Evolutionary conservation across 2,329 filamentous ascomycete species (phyloP), one percentile per base, ranked within the genome.

Genomic region (Ophioceras dolichostomum): DNA sequence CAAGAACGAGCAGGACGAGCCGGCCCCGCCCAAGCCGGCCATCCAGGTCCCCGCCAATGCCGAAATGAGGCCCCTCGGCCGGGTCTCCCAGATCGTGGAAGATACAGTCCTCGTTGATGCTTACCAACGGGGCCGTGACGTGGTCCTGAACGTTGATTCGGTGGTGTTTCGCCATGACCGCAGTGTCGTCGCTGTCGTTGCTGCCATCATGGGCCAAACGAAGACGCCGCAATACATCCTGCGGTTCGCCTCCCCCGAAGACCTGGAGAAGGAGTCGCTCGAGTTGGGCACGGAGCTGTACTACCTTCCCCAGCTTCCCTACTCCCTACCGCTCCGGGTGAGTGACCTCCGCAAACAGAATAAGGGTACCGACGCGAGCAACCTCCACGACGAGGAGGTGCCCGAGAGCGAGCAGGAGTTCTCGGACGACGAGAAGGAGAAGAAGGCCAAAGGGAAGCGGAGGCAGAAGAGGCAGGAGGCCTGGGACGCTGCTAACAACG

Each of bases 341-440:
- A n/a, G n/a, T n/a, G n/a, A n/a, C n/a, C n/a, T n/a, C n/a, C n/a
- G n/a, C n/a, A n/a, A n/a, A n/a, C 22, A 12, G 7, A 55, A 82
- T 50, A 96, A 94, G 61, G 86, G 87, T 41, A 91, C 86, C 9
- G 91, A 98, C 57, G 89, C 91, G 8, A 94, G 86, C 36, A 96
- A 96, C 54, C 70, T 94, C 38, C 83, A 94, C 57, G 91, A 96
- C 47, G 91, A 98, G 56, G 89, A 96, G 60, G 72, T 87, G 7
- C 77, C 64, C 13, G 80, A 83, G 22, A 84, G 94, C 27, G 89
- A 96, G 54, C 73, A 86, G 48, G 91, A 96, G 53, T 96, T 96
- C 56, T 95, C 89, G 0, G 91, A 98, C 47, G 91, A 98, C 50
- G 91, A 98, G 59, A 83, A 84, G 47, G 91, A 98, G 58, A 81